These are phyloP conservation scores for Colletotrichum neosansevieriae DNA, from an alignment of 2,329 filamentous ascomycete genomes.

Conservation along the genomic window DNA sequence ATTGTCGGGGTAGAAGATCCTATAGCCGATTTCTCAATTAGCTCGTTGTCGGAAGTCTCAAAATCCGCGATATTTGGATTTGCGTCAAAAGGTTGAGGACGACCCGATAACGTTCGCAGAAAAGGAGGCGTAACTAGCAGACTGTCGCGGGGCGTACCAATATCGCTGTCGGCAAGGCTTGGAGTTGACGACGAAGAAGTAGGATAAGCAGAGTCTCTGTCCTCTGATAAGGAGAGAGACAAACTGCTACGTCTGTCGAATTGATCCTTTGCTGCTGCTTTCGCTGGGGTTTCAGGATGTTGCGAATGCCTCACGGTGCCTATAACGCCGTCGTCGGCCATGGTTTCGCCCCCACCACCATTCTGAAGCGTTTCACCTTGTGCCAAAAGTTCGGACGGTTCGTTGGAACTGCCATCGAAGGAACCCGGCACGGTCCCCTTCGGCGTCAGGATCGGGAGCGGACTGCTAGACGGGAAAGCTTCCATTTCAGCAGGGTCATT, in stretches of 20 bases:
- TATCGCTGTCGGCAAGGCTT: constrained; percentile 41
- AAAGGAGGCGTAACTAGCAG: constrained; percentile 42
- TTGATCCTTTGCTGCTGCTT: constrained; percentile 23
- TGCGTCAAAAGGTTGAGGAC: constrained; percentile 29
- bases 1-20: constrained; percentile 34
- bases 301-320: constrained; percentile 28
- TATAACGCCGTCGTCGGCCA: constrained; percentile 22
- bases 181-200: constrained; percentile 42
- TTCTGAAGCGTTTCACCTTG: constrained; percentile 38
- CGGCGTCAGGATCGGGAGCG: constrained; percentile 27
- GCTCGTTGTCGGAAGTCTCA: constrained; percentile 37
- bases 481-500: constrained; percentile 38
- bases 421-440: constrained; percentile 25
- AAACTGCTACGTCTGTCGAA: constrained; percentile 18
- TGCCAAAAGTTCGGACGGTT: constrained; percentile 37
- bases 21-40: constrained; percentile 26
- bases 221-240: constrained; percentile 34
- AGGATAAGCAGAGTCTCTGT: constrained; percentile 37
- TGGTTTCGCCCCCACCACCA: constrained; percentile 29
- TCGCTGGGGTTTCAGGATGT: constrained; percentile 37
- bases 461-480: constrained; percentile 31
- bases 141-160: constrained; percentile 42
- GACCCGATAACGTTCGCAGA: constrained; percentile 36
- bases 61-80: constrained; percentile 34
- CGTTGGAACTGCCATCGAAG: constrained; percentile 29